Conservation (phyloP, 2,329 filamentous ascomycete species). For the Paracamarosporium sp. region DNA sequence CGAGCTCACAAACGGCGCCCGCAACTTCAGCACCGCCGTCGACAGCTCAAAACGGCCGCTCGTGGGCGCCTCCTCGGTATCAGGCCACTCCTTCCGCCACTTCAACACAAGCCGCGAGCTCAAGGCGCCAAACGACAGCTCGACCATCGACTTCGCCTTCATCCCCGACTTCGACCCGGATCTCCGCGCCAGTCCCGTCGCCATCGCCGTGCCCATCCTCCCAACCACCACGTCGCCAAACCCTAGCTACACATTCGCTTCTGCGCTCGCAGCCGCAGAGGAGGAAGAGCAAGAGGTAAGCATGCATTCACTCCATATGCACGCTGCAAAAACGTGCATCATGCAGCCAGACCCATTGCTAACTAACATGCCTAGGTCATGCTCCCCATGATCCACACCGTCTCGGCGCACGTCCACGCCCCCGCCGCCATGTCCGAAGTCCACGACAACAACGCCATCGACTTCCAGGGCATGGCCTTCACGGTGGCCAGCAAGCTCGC, state of each 20-base stretch:
- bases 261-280: constrained; percentile 20
- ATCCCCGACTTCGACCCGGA: constrained; percentile 61
- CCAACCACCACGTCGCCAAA: constrained; percentile 29
- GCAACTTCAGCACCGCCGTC: constrained; percentile 63
- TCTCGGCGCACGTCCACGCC: constrained; percentile 56
- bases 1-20: constrained; percentile 56
- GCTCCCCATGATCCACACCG: constrained; percentile 64
- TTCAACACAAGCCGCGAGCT: constrained; percentile 68
- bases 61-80: constrained; percentile 32
- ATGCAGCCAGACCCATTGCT: constrained; percentile 11
- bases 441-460: constrained; percentile 62
- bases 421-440: constrained; percentile 65
- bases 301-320: too few relatives aligned
- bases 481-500: constrained; percentile 46
- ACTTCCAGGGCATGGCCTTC: constrained; percentile 64
- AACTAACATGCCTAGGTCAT: constrained; percentile 55
- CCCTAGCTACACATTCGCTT: constrained; percentile 2
- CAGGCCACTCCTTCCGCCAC: constrained; percentile 52
- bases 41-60: constrained; percentile 53
- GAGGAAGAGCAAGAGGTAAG: constrained; percentile 28
- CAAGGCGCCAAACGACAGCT: constrained; percentile 64
- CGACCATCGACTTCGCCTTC: constrained; percentile 69
- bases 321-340: not conserved
- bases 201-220: constrained; percentile 59
- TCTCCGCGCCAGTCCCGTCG: constrained; percentile 39